Base-by-base conservation (phyloP, 768 basidiomycete species). In the Panaeolus cyanescens region DNA sequence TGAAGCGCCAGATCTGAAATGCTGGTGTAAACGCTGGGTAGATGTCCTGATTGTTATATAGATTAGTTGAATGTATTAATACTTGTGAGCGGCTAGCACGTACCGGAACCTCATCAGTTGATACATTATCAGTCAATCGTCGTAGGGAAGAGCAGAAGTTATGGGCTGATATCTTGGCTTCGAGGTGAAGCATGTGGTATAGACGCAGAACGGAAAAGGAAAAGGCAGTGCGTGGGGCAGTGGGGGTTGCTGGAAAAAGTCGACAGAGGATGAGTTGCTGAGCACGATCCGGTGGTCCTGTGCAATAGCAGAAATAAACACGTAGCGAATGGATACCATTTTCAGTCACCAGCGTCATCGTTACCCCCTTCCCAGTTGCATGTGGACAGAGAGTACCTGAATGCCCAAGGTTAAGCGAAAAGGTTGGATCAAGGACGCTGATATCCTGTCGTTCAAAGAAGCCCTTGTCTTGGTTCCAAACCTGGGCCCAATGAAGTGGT, bases 401-500 rank as follows among this genome's bases (percentile, higher is more conserved):
- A 36, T 72, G 71, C 0, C 71, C 70, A 32, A 71, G 64, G 13
- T 67, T 56, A 17, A 66, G 59, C 17, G 61, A 37, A 55, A 55
- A 63, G 9, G 6, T 19, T 13, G 33, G 40, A 6, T 19, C 22
- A 30, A 71, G 64, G 3, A 57, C 54, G 4, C 67, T 45, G 19
- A 72, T 68, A 33, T 71, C 70, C 40, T 66, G 65, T 3, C 64
- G 63, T n/a, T 69, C 34, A 36, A 69, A 71, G 57, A 62, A 71
- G 1, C 62, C 63, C 13, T 36, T 19, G 0, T 45, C 20, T 1
- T 17, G 2, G 32, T 68, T 33, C 71, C 71, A 72, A 2, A 68
- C 65, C 34, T 70, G 59, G 8, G 67, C 71, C 70, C 71, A 71
- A 34, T 74, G 72, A 17, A 65, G 65, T 10, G 65, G 71, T 6